Evolutionary conservation across 805 yeast species (phyloP).

Genomic region (Ogataea wickerhamii): DNA sequence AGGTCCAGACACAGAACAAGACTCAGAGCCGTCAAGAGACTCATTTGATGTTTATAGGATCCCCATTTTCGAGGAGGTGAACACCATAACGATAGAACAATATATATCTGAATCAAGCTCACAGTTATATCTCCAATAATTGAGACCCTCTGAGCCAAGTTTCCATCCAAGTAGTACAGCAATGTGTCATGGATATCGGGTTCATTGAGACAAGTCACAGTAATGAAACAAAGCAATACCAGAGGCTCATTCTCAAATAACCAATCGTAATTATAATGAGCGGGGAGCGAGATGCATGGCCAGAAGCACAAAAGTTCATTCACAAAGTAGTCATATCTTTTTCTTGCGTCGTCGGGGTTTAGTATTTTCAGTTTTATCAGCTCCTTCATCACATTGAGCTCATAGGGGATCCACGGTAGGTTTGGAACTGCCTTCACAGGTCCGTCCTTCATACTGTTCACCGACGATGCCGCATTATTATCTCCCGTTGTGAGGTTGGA

Average conservation of each 20-base stretch:
- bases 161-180: conserved; percentile 42
- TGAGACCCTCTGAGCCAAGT: conserved; percentile 41
- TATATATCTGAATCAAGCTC: conserved; percentile 40
- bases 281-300: conserved; percentile 46
- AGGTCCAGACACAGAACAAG: conserved; percentile 48
- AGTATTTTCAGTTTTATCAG: conserved; percentile 35
- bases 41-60: conserved; percentile 50
- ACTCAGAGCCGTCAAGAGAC: conserved; percentile 42
- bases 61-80: conserved; percentile 51
- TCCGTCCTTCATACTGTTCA: conserved; percentile 36
- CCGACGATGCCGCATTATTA: conserved; percentile 27
- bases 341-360: conserved; percentile 32
- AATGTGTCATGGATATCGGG: conserved; percentile 41
- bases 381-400: conserved; percentile 36
- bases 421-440: conserved; percentile 31
- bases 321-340: conserved; percentile 35
- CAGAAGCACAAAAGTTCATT: conserved; percentile 41
- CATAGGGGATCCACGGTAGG: conserved; percentile 36
- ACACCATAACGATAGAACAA: conserved; percentile 49
- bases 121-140: conserved; percentile 43
- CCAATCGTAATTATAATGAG: conserved; percentile 36
- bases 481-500: conserved; percentile 3
- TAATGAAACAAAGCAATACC: conserved; percentile 40
- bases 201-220: conserved; percentile 46
- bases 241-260: conserved; percentile 41